Evolutionary conservation across 2,329 filamentous ascomycete species (phyloP).

Genomic region (Fusarium sp.): DNA sequence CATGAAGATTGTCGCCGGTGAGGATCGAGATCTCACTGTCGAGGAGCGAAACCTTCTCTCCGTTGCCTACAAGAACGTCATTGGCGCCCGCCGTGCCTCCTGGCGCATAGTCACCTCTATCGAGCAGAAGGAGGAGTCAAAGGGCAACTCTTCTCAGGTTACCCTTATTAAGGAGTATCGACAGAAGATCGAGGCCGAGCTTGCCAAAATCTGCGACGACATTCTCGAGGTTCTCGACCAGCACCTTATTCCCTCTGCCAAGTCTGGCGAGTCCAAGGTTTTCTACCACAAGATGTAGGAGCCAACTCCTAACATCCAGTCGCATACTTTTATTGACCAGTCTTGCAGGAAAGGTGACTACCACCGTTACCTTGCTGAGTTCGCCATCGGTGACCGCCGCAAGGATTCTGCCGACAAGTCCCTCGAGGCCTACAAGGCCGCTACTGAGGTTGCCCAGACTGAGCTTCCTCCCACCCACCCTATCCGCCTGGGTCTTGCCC

Average conservation of each 20-base stretch:
- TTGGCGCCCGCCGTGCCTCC: slow-evolving; percentile 96
- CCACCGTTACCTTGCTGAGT: slow-evolving; percentile 94
- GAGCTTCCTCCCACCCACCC: slow-evolving; percentile 97
- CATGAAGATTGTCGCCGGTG: slow-evolving; percentile 99
- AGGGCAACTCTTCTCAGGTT: slow-evolving; percentile 96
- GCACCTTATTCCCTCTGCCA: slow-evolving; percentile 92
- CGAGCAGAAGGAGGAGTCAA: slow-evolving; percentile 99
- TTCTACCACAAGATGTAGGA: slow-evolving; percentile 99
- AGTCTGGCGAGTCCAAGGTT: slow-evolving; percentile 98
- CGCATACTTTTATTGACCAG: slow-evolving; percentile 61
- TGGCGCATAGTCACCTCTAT: slow-evolving; percentile 99
- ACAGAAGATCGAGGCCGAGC: slow-evolving; percentile 96
- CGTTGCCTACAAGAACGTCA: slow-evolving; percentile 99
- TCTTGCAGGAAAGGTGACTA: slow-evolving; percentile 89
- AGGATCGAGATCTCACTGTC: slow-evolving; percentile 82
- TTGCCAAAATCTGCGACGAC: slow-evolving; percentile 98
- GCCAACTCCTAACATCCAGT: slow-evolving; percentile 80
- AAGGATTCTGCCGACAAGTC: slow-evolving; percentile 87
- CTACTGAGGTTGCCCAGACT: slow-evolving; percentile 97
- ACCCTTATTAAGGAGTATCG: slow-evolving; percentile 95
- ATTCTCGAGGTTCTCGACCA: slow-evolving; percentile 95
- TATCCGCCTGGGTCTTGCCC: slow-evolving; percentile 94
- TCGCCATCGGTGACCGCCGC: slow-evolving; percentile 91
- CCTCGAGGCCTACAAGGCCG: slow-evolving; percentile 98
- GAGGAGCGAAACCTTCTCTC: slow-evolving; percentile 99